Base-by-base conservation (phyloP, 441 rosid genomes). In the Arabidopsis hybrid region DNA sequence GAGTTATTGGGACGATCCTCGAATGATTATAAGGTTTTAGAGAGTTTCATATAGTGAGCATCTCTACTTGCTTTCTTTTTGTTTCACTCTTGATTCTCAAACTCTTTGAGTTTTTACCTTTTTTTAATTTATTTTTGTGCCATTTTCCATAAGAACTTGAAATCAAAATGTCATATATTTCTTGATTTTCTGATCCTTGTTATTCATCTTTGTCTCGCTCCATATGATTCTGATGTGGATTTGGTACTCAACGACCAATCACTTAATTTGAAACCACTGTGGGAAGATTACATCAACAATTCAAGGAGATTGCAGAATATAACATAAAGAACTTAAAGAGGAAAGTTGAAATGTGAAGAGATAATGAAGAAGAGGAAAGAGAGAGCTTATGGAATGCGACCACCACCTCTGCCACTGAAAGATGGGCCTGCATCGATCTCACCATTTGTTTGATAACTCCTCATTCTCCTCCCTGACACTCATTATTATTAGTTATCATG, bases 1-100 rank as follows among this genome's bases (percentile, higher is more conserved):
- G 95, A 61, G 99, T 93, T 60, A 96, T 96, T 85, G 90, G 86
- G 85, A 70, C 96, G 40, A 93, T 96, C 76, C 65, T 96, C 65
- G 88, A 90, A 82, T 91, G 84, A 80, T 29, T 12, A 29, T 38
- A 36, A 38, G 57, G 4, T 42, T 57, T 68, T 50, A 70, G 70
- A 52, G 69, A 39, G 76, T 83, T 80, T 79, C 71, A 77, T 29
- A 75, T 77, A 78, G 78, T 78, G 77, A 55, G 79, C 79, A 64
- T 21, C 26, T 67, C 51, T 69, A 64, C 66, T 79, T 81, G 65
- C 78, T 77, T 77, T 74, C 71, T 62, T 75, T 78, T 83, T 72
- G 80, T 66, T 77, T 65, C 70, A 46, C 78, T 47, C 68, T 78
- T 72, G 21, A 50, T 64, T 77, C 66, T 9, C 46, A 31, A 63